Base-by-base conservation (phyloP, 192 early-diverging fungal species). In the Fimicolochytrium jonesii region DNA sequence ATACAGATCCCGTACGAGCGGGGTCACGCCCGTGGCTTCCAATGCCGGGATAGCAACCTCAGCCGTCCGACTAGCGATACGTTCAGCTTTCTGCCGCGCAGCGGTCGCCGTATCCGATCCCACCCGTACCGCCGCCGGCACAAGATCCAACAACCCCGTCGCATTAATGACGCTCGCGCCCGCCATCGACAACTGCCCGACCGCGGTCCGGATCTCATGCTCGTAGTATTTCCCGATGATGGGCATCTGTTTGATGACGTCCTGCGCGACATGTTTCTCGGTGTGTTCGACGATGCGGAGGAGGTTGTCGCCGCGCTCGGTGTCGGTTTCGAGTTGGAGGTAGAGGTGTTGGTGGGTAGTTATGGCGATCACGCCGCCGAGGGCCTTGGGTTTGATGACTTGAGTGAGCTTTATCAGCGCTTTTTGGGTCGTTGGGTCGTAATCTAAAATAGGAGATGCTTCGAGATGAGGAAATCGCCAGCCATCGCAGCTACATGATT, bases 291-390 rank as follows among this genome's bases (percentile, higher is more conserved):
- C 73, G 58, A 80, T 74, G 50, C 61, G 66, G 35, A 68, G 59
- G 59, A 73, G 47, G 35, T 43, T 41, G 33, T 37, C 25, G 44
- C 26, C 37, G 6, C 31, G 15, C 2, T 56, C 35, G 9, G 67
- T 55, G 52, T 51, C 44, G 46, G 26, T 13, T 64, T 80, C 74
- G 35, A 80, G 61, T 61, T 80, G 78, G 28, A 80, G 62, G 22
- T 69, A 56, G 37, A 77, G 63, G 32, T 63, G 72, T 29, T 77
- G 72, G 52, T 72, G 68, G 26, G 72, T 80, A 13, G 66, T 66
- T 50, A 80, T 67, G 18, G 78, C 63, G 11, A 74, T 54, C 3
- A 76, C 49, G 31, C 78, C 78, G 11, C 78, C 78, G 13, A 80
- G 56, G 23, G 74, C 72, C 47, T 75, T 75, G 9, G 71, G 71